These are phyloP conservation scores for Ustilago curta DNA, from an alignment of 1,284 basidiomycete species.

Conservation along the genomic window DNA sequence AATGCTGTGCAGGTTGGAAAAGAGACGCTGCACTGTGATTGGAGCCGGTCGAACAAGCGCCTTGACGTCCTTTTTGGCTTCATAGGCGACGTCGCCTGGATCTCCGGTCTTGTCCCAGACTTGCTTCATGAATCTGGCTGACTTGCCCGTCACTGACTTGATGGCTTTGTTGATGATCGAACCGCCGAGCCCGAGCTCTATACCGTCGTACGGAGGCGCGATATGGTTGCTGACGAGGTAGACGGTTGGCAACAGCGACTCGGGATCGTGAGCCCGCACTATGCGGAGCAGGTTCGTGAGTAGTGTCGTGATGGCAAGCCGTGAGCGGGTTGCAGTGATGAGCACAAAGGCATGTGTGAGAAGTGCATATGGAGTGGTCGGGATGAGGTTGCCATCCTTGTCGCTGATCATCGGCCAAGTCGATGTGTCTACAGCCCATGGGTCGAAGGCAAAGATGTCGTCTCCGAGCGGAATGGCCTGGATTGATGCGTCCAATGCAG, in stretches of 20 bases:
- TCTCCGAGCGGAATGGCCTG: slow-evolving; percentile 59
- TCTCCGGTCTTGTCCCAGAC: slow-evolving; percentile 70
- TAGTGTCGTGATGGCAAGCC: slow-evolving; percentile 82
- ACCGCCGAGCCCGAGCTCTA: slow-evolving; percentile 70
- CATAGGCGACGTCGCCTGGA: slow-evolving; percentile 67
- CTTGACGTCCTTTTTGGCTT: slow-evolving; percentile 63
- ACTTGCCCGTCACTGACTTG: slow-evolving; percentile 83
- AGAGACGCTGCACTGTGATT: slow-evolving; percentile 62
- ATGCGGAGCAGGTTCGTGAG: slow-evolving; percentile 83
- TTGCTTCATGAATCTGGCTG: slow-evolving; percentile 77
- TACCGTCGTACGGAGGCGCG: slow-evolving; percentile 74
- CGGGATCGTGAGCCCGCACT: slow-evolving; percentile 77
- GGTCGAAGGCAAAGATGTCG: slow-evolving; percentile 68
- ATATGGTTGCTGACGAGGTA: slow-evolving; percentile 90
- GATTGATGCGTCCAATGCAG: slow-evolving; percentile 52
- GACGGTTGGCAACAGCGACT: slow-evolving; percentile 81
- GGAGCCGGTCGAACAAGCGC: slow-evolving; percentile 62
- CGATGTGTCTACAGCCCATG: slow-evolving; percentile 48
- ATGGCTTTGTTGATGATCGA: slow-evolving; percentile 84
- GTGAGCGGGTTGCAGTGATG: slow-evolving; percentile 81
- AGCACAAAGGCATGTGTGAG: slow-evolving; percentile 81
- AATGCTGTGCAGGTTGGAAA: slow-evolving; percentile 70
- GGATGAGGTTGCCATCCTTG: slow-evolving; percentile 25
- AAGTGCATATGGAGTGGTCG: slow-evolving; percentile 80
- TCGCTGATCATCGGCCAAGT: slow-evolving; percentile 49